A percentile compares a stretch with the other conserved stretches of the same genome.
Conservation (phyloP, 208 protist genomes). For the Leishmania martiniquensis region DNA sequence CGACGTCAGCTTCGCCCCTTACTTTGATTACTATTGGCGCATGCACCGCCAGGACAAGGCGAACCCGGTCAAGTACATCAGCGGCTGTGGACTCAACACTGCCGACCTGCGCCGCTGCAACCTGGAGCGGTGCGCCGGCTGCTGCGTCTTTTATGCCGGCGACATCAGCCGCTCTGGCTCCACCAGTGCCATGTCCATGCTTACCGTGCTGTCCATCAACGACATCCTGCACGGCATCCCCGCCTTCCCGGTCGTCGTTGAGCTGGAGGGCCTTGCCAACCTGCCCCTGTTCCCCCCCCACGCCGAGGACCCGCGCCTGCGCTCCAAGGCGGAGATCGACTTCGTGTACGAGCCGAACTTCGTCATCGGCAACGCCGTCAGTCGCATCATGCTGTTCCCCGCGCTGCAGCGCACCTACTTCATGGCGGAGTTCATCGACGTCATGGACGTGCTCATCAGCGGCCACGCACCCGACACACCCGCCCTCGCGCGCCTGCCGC, state of each 20-base stretch:
- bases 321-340: conserved; percentile 65
- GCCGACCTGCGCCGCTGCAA: conserved; percentile 76
- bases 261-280: conserved; percentile 73
- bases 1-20: conserved; percentile 70
- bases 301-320: conserved; percentile 57
- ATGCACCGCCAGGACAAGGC: conserved; percentile 23
- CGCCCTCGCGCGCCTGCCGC: conserved; percentile 60
- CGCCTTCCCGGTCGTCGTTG: conserved; percentile 77
- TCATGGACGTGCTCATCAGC: conserved; percentile 81
- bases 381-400: conserved; percentile 78
- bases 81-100: conserved; percentile 74
- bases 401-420: conserved; percentile 78
- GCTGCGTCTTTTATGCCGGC: conserved; percentile 73
- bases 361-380: conserved; percentile 83
- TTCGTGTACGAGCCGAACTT: conserved; percentile 89
- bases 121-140: conserved; percentile 66
- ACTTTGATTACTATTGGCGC: conserved; percentile 76
- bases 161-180: conserved; percentile 73
- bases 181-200: conserved; percentile 83
- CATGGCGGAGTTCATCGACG: conserved; percentile 80
- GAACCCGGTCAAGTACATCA: conserved; percentile 65
- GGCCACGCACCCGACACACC: conserved; percentile 60
- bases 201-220: conserved; percentile 71
- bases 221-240: conserved; percentile 67
- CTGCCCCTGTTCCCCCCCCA: conserved; percentile 80